Evolutionary conservation across 2,329 filamentous ascomycete genomes (phyloP).

Genomic region (Aspergillus udagawae): DNA sequence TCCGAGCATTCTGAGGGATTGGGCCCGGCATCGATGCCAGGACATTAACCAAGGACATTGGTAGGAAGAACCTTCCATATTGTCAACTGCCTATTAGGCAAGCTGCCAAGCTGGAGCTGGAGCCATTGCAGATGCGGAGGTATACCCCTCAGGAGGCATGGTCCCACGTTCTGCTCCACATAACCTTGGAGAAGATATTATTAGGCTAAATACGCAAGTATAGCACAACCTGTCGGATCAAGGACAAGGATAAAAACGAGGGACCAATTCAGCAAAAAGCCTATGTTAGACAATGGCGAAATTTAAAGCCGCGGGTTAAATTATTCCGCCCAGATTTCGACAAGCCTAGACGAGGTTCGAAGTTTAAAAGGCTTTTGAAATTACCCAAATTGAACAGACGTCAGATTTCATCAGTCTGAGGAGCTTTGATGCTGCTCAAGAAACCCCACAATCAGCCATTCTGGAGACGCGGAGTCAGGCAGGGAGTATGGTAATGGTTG

Average conservation of each 20-base stretch:
- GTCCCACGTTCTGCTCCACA: neutral
- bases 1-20: neutral
- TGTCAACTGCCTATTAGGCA: neutral
- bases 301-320: neutral
- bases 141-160: neutral
- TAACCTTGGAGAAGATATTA: neutral
- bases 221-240: neutral
- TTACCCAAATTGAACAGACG: neutral
- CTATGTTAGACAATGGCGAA: neutral
- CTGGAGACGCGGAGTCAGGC: neutral
- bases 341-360: neutral
- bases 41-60: neutral
- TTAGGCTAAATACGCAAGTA: neutral
- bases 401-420: neutral
- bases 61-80: neutral
- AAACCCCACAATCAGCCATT: neutral
- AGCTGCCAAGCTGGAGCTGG: neutral
- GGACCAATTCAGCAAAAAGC: neutral
- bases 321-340: neutral
- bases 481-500: neutral
- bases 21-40: neutral
- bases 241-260: neutral
- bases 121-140: neutral
- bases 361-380: neutral
- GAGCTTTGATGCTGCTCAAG: neutral